phyloP scores from a whole-genome alignment of 768 basidiomycete species.

The Tulasnella sp. region DNA sequence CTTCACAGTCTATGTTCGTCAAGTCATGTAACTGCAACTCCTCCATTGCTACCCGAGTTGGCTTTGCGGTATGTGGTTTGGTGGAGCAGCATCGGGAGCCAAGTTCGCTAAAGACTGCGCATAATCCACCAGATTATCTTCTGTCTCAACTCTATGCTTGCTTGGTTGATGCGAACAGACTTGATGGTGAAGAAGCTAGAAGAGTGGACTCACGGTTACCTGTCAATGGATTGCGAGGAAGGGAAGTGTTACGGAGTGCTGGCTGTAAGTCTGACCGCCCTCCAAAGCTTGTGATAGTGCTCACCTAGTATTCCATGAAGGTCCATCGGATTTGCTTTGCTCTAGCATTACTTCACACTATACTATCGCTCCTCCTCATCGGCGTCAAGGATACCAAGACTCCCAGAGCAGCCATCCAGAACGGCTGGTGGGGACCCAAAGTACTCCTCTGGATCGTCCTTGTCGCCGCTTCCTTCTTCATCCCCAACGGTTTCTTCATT shows the following conservation, averaged over 20 bases:
- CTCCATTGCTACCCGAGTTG: conserved; percentile 93
- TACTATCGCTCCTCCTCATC: conserved; percentile 70
- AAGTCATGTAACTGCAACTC: conserved; percentile 99
- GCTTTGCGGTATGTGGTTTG: conserved; percentile 59
- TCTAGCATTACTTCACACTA: conserved; percentile 75
- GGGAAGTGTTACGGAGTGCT: conserved; percentile 95
- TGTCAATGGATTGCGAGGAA: conserved; percentile 87
- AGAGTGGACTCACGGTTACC: conserved; percentile 91
- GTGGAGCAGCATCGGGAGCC: conserved; percentile 20
- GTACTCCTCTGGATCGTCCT: conserved; percentile 82
- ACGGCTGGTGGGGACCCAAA: conserved; percentile 99
- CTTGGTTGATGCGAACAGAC: conserved; percentile 94
- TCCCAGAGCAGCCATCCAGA: conserved; percentile 92
- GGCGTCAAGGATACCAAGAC: conserved; percentile 86
- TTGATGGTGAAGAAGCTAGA: conserved; percentile 78
- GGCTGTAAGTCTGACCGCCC: conserved; percentile 50
- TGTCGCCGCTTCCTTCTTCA: conserved; percentile 77
- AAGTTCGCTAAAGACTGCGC: background rate
- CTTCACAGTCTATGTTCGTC: conserved; percentile 87
- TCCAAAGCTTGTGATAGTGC: background rate
- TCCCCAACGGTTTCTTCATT: conserved; percentile 96
- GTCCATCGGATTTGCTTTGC: conserved; percentile 96
- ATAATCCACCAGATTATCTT: conserved; percentile 69
- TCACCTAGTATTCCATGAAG: conserved; percentile 23
- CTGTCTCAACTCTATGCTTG: conserved; percentile 87